Conservation (phyloP, 805 yeast genomes). For the Blastobotrys attinorum region DNA sequence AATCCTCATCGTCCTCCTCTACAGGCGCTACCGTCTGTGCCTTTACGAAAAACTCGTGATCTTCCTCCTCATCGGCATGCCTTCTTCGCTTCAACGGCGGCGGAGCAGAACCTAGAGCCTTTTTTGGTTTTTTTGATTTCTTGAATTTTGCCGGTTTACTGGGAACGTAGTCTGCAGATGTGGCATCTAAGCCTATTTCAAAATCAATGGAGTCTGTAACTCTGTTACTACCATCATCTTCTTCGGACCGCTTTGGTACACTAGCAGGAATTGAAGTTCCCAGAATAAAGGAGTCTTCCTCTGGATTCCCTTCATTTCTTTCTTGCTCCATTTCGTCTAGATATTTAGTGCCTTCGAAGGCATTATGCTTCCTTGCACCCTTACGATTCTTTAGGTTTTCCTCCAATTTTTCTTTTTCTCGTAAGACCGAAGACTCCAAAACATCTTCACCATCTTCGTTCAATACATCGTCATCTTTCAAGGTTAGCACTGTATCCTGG, state of each 20-base stretch:
- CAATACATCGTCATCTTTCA: constrained; percentile 39
- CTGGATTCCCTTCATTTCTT: too few species aligned
- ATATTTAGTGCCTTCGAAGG: constrained; percentile 19
- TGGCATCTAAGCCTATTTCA: too few species aligned
- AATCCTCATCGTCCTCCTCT: constrained; percentile 4
- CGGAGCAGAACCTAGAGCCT: constrained; percentile 21
- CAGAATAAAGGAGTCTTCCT: constrained; percentile 24
- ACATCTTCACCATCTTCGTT: constrained; percentile 28
- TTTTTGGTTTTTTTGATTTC: constrained; percentile 36
- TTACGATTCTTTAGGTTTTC: constrained; percentile 14
- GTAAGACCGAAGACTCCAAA: constrained; percentile 37
- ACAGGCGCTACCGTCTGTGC: constrained; percentile 7
- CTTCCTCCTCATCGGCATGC: constrained; percentile 29
- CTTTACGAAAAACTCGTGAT: constrained; percentile 22
- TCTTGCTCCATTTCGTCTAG: constrained; percentile 24
- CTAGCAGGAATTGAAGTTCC: constrained; percentile 28
- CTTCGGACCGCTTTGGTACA: too few species aligned
- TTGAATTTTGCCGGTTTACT: constrained; percentile 34
- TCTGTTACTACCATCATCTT: constrained; percentile 19
- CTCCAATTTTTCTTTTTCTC: constrained; percentile 27
- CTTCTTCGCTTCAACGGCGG: constrained; percentile 34
- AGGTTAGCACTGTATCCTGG: constrained; percentile 43
- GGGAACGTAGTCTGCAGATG: constrained; percentile 26
- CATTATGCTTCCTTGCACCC: constrained; percentile 27
- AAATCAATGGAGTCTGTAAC: not conserved